Conservation (phyloP, 805 yeast genomes). For the Metschnikowia kunwiensis region DNA sequence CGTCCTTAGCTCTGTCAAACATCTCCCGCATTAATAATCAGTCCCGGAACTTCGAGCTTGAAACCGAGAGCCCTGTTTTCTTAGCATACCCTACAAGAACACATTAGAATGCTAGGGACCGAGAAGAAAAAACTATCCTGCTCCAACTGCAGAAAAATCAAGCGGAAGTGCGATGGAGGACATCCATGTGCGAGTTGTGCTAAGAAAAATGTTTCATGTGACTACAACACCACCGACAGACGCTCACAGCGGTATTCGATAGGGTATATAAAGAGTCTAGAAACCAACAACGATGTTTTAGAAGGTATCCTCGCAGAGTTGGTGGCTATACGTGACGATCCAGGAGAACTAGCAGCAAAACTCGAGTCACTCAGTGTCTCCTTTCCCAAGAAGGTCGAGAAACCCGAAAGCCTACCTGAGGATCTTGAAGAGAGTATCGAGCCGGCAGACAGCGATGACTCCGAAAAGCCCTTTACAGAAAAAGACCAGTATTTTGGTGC, state of each 20-base stretch:
- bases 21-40: too few relatives aligned
- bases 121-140: constrained; percentile 17
- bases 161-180: constrained; percentile 20
- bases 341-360: constrained; percentile 14
- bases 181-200: constrained; percentile 18
- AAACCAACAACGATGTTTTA: constrained; percentile 17
- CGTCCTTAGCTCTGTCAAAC: too few relatives aligned
- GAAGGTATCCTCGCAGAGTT: constrained; percentile 14
- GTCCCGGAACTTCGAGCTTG: too few relatives aligned
- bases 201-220: constrained; percentile 13
- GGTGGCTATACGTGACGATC: constrained; percentile 16
- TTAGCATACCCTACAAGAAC: too few relatives aligned
- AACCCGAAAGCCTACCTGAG: constrained; percentile 2
- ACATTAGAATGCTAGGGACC: constrained; percentile 2
- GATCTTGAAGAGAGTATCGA: constrained; percentile 7
- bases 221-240: constrained; percentile 16
- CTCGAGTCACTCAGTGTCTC: constrained; percentile 15
- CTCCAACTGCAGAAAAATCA: constrained; percentile 18
- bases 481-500: constrained; percentile 18
- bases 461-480: constrained; percentile 9
- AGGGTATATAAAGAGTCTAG: constrained; percentile 19
- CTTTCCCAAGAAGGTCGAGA: constrained; percentile 6
- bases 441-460: constrained; percentile 7
- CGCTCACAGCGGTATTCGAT: constrained; percentile 18
- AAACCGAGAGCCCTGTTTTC: too few relatives aligned